Conservation (phyloP, 2,329 filamentous ascomycete genomes). For the Fusarium sp. region DNA sequence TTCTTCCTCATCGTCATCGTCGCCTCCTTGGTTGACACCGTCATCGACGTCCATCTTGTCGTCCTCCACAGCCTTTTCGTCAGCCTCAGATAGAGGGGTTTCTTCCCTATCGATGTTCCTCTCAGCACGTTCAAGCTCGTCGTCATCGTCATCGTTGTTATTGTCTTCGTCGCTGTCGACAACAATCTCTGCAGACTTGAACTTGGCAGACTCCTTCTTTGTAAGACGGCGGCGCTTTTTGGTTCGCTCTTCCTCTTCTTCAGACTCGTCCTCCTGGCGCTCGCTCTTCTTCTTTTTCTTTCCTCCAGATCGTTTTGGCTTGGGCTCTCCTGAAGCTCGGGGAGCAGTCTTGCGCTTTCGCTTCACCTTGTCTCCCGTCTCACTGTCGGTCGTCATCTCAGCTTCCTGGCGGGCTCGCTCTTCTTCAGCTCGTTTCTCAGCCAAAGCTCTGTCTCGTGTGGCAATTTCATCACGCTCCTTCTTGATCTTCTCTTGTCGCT, state of each 20-base stretch:
- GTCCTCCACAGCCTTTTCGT: slow-evolving; percentile 52
- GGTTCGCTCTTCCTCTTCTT: slow-evolving; percentile 59
- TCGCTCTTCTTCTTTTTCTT: slow-evolving; percentile 58
- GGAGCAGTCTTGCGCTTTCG: slow-evolving; percentile 73
- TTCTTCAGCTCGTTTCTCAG: slow-evolving; percentile 67
- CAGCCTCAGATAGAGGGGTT: slow-evolving; percentile 52
- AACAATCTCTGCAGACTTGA: slow-evolving; percentile 86
- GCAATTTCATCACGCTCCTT: slow-evolving; percentile 86
- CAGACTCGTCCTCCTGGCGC: slow-evolving; percentile 58
- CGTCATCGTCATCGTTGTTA: slow-evolving; percentile 54
- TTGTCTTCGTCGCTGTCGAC: slow-evolving; percentile 76
- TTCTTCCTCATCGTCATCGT: slow-evolving; percentile 65
- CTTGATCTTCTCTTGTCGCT: slow-evolving; percentile 83
- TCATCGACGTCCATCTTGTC: slow-evolving; percentile 67
- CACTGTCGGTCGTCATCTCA: slow-evolving; percentile 83
- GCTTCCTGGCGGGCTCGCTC: slow-evolving; percentile 64
- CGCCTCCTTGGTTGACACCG: slow-evolving; percentile 50
- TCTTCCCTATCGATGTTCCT: slow-evolving; percentile 54
- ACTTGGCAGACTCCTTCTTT: slow-evolving; percentile 70
- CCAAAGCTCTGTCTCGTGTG: slow-evolving; percentile 78
- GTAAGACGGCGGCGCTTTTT: slow-evolving; percentile 72
- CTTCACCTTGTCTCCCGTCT: slow-evolving; percentile 84
- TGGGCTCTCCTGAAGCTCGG: slow-evolving; percentile 54
- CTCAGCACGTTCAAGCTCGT: slow-evolving; percentile 60
- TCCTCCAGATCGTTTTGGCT: slow-evolving; percentile 61